Percentiles rank a stretch among this genome's conserved stretches.
phyloP scores from a whole-genome alignment of 768 basidiomycete genomes.

The Boletellus emodensis region DNA sequence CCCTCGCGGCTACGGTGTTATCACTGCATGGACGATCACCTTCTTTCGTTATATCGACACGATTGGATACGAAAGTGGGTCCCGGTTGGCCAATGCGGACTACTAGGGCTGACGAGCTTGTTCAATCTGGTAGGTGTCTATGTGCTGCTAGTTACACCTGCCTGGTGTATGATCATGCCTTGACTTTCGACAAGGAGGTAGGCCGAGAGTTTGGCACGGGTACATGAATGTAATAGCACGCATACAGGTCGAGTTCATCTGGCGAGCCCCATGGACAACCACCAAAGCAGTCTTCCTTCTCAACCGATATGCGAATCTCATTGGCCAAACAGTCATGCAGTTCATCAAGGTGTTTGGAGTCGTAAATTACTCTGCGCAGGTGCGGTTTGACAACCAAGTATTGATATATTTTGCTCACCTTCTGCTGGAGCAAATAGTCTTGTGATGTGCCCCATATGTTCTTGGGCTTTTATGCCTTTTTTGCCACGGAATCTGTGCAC shows the following conservation, averaged over 20 bases:
- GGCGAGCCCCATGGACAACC: constrained; percentile 11
- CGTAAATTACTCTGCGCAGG: background rate
- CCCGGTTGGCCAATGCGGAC: too few relatives aligned
- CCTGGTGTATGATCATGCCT: too few relatives aligned
- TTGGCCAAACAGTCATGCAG: constrained; percentile 7
- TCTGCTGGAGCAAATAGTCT: background rate
- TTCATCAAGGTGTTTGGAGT: constrained; percentile 5
- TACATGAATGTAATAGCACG: background rate
- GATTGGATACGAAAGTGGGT: too few relatives aligned
- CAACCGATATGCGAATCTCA: constrained; percentile 16
- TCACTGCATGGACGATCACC: too few relatives aligned
- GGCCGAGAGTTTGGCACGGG: background rate
- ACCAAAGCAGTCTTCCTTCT: constrained; percentile 11
- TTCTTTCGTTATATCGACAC: too few relatives aligned
- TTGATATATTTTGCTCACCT: background rate
- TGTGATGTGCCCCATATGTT: constrained; percentile 1
- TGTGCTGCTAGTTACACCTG: too few relatives aligned
- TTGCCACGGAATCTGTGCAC: constrained; percentile 12
- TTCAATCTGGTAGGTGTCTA: too few relatives aligned
- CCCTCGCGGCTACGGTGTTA: too few relatives aligned
- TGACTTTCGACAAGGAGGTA: constrained; percentile 16
- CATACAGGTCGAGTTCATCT: constrained; percentile 13
- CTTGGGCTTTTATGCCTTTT: background rate
- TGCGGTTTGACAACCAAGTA: background rate
- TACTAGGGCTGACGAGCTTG: too few relatives aligned